Evolutionary conservation across 164 flowering plant genomes (phyloP).

Genomic region (Saururus chinensis): DNA sequence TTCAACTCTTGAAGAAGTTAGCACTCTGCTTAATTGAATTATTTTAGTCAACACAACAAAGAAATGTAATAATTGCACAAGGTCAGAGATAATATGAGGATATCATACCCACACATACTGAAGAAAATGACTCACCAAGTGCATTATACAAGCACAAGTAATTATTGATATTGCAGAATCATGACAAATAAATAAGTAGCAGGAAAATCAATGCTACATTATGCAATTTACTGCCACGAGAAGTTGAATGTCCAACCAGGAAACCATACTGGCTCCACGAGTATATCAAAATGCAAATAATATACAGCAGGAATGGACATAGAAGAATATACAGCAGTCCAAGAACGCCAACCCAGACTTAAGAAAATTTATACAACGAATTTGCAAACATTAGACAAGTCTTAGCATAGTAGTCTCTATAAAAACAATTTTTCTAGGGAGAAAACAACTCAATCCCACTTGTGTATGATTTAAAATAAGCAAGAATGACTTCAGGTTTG

Average conservation of each 20-base stretch:
- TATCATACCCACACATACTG: too few relatives aligned
- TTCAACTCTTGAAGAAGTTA: slow-evolving; percentile 43
- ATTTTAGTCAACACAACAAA: not conserved
- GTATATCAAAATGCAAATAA: not conserved
- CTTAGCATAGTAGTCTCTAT: too few relatives aligned
- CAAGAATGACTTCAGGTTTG: not conserved
- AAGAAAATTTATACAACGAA: too few relatives aligned
- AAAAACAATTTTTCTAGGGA: not conserved
- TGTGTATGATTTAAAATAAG: not conserved
- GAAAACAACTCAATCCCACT: too few relatives aligned
- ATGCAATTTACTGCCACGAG: too few relatives aligned
- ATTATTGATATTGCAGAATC: not conserved
- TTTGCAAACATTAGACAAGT: too few relatives aligned
- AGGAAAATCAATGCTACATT: not conserved
- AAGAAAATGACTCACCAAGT: not conserved
- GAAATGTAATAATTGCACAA: not conserved
- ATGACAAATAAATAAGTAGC: not conserved
- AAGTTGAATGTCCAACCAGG: too few relatives aligned
- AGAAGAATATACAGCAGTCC: too few relatives aligned
- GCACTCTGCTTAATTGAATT: slow-evolving; percentile 28
- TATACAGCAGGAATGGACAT: too few relatives aligned
- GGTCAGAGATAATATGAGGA: not conserved
- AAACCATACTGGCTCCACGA: too few relatives aligned
- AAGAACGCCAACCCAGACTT: too few relatives aligned
- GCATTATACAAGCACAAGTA: too few relatives aligned